Base-by-base conservation (phyloP, 371 early-diverging fungal genomes). In the Mycotypha africana region DNA sequence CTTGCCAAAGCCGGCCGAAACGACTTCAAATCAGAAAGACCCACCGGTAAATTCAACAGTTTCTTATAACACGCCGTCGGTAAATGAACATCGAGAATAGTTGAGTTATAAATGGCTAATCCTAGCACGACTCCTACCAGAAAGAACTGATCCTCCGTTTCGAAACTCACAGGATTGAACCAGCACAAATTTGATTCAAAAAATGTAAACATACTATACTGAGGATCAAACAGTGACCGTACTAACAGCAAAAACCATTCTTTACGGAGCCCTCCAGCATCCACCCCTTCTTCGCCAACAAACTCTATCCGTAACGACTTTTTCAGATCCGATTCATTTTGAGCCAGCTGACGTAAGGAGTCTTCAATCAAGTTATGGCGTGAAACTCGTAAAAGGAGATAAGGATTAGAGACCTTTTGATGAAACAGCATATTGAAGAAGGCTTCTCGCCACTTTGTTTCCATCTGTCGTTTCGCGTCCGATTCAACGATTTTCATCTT, bases 211-310 rank as follows among this genome's bases (percentile, higher is more conserved):
- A 84, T 84, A 15, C 82, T 81, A 56, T 88, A 92, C 46, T 92
- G 81, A 17, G 93, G 91, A 74, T 93, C 92, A 69, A 97, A 88
- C 11, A 97, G 65, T 23, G 94, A 91, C 7, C 95, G 81, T 6
- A 92, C 82, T 12, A 97, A 74, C 14, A 96, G 75, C 49, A 89
- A 69, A 52, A 95, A 93, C 92, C 94, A 97, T 53, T 98, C 99
- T 51, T 96, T 95, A 32, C 91, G 82, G 15, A 98, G 64, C 0
- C 99, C 99, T 38, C 99, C 99, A n/a, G 88, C 94, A 69, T 97
- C 98, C 3, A 85, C 92, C 62, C 88, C 82, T 38, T 85, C 86
- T 62, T 96, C 96, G 7, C 88, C 93, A 20, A 87, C 69, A 71
- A 95, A 94, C 50, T 86, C 80, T 38, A 94, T 86, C 14, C 85